Evolutionary conservation across 2,329 filamentous ascomycete species (phyloP).

Genomic region (Cadophora sp.): DNA sequence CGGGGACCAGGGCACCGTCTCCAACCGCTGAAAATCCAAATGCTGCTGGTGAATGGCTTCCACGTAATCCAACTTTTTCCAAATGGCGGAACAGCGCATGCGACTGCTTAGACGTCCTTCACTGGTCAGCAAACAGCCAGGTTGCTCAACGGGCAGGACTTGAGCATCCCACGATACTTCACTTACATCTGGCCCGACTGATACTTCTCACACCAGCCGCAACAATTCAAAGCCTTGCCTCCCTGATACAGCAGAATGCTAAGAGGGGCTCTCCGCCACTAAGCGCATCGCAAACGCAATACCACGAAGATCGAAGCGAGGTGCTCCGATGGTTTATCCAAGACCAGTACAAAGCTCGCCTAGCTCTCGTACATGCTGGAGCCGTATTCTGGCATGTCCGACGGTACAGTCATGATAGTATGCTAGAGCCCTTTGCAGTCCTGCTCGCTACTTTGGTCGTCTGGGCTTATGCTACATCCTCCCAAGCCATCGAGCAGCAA

Average conservation of each 20-base stretch:
- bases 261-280: neutral
- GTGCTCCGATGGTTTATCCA: slow-evolving; percentile 28
- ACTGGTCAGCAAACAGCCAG: slow-evolving; percentile 62
- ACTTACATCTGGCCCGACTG: slow-evolving; percentile 61
- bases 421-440: slow-evolving; percentile 49
- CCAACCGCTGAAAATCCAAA: neutral
- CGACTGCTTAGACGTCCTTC: slow-evolving; percentile 59
- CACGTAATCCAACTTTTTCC: slow-evolving; percentile 36
- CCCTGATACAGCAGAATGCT: slow-evolving; percentile 28
- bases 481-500: slow-evolving; percentile 13
- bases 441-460: slow-evolving; percentile 49
- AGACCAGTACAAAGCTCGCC: slow-evolving; percentile 53
- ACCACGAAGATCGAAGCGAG: slow-evolving; percentile 13
- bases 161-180: slow-evolving; percentile 61
- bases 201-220: slow-evolving; percentile 49
- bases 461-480: slow-evolving; percentile 48
- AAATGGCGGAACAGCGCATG: slow-evolving; percentile 54
- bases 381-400: slow-evolving; percentile 54
- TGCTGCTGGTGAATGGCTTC: slow-evolving; percentile 8
- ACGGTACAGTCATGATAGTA: slow-evolving; percentile 49
- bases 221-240: slow-evolving; percentile 21
- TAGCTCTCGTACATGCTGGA: slow-evolving; percentile 53
- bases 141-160: slow-evolving; percentile 55
- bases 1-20: neutral
- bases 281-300: slow-evolving; percentile 28